Base-by-base conservation (phyloP, 768 basidiomycete genomes). In the Clitopilus passeckerianus region DNA sequence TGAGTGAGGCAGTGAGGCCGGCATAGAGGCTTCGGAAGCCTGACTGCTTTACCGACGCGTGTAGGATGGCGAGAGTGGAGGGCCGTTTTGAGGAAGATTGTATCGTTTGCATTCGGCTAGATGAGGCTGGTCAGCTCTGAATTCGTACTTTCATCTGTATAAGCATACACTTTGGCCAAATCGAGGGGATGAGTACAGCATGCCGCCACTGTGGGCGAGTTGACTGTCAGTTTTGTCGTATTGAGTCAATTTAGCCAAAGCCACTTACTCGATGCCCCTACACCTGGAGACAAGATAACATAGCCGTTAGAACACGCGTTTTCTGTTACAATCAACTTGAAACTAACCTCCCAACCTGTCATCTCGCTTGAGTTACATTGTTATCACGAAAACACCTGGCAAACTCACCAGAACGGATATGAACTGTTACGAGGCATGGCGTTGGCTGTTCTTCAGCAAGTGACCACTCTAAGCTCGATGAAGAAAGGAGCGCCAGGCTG, bases 101-200 rank as follows among this genome's bases (percentile, higher is more conserved):
- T 23, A 87, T 69, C 20, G 91, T 92, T 75, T 95, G 93, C 83
- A 95, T 90, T 63, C 91, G 89, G 60, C 90, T 91, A 58, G 16
- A 57, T 57, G 53, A 56, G 14, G 27, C 18, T 34, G 30, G 27
- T 60, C 27, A 62, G 56, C 20, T 22, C 41, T 61, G 54, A 23
- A 34, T 56, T 12, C 14, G 37, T 33, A 23, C 41, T 56, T 50
- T 27, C 54, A 23, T 18, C 57, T 53, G 53, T 37, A 54, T 27
- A 1, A 14, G 75, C 85, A 61, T 60, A 90, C 86, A 93, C 89
- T 86, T 93, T 95, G 33, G 90, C 89, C 57, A 93, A 76, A 72
- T 93, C 91, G 58, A 93, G 71, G 37, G 91, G 91, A 75, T 93
- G 91, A 0, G 91, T 93, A 67, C 83, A 87, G 57, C 80, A 84